Evolutionary conservation across 148 eudicot genomes (phyloP).

Genomic region (Nepenthes gracilis): DNA sequence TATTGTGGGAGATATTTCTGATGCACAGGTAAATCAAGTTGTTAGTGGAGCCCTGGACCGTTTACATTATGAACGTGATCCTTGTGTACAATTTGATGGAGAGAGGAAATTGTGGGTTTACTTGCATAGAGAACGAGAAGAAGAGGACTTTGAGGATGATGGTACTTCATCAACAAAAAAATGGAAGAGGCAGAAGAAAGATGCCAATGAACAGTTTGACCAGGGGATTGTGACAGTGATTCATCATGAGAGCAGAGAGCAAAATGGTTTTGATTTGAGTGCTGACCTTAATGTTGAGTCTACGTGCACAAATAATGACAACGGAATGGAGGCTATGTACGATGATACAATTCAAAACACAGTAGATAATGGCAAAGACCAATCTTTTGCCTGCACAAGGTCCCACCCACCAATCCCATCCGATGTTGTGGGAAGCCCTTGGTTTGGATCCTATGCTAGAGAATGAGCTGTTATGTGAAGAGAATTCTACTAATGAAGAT

Average conservation of each 20-base stretch:
- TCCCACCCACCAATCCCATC: slow-evolving; percentile 15
- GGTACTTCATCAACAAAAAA: slow-evolving; percentile 96
- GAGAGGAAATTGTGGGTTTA: slow-evolving; percentile 95
- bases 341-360: slow-evolving; percentile 20
- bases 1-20: slow-evolving; percentile 73
- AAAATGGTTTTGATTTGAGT: slow-evolving; percentile 41
- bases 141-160: slow-evolving; percentile 97
- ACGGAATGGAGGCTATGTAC: slow-evolving; percentile 15
- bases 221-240: slow-evolving; percentile 24
- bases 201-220: slow-evolving; percentile 61
- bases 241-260: slow-evolving; percentile 45
- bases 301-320: slow-evolving; percentile 26
- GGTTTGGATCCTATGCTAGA: slow-evolving; percentile 24
- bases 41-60: slow-evolving; percentile 99
- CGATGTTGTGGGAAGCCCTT: slow-evolving; percentile 24
- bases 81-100: slow-evolving; percentile 83
- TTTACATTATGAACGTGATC: slow-evolving; percentile 95
- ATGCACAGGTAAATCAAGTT: slow-evolving; percentile 77
- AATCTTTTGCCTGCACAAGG: slow-evolving; percentile 27
- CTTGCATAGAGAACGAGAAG: slow-evolving; percentile 87
- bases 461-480: slow-evolving; percentile 32
- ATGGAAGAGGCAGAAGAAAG: slow-evolving; percentile 95
- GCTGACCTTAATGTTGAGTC: slow-evolving; percentile 61
- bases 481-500: slow-evolving; percentile 41
- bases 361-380: slow-evolving; percentile 31